Conservation (phyloP, 768 basidiomycete genomes). For the Clathrus columnatus region DNA sequence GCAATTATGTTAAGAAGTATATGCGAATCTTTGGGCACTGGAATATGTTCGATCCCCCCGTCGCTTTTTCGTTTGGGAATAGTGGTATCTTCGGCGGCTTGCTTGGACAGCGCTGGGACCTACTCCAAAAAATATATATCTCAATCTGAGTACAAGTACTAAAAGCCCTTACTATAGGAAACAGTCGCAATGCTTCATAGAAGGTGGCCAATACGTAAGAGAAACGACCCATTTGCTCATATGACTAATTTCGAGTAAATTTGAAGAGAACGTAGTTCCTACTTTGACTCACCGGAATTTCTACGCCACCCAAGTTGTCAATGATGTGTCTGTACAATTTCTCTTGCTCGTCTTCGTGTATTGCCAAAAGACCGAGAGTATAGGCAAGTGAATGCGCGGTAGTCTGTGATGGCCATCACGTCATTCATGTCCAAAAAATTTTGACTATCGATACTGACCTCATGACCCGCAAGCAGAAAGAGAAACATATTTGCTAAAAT, state of each 20-base stretch:
- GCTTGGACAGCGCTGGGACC: conserved; percentile 37
- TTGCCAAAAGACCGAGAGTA: conserved; percentile 41
- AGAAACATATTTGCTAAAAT: conserved; percentile 29
- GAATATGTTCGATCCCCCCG: conserved; percentile 32
- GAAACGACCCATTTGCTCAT: conserved; percentile 6
- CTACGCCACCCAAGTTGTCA: too few species aligned
- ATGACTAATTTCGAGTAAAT: neutral
- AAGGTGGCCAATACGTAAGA: conserved; percentile 11
- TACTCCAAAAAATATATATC: conserved; percentile 11
- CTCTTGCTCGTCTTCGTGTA: conserved; percentile 35
- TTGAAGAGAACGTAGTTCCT: too few species aligned
- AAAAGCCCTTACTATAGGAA: conserved; percentile 14
- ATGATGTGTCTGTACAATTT: conserved; percentile 27
- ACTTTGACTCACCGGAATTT: neutral
- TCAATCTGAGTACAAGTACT: neutral
- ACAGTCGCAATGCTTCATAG: conserved; percentile 17
- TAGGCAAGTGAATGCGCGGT: conserved; percentile 31
- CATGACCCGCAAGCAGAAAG: conserved; percentile 51
- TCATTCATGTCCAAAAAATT: neutral
- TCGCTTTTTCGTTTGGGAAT: conserved; percentile 22
- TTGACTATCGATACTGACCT: conserved; percentile 25
- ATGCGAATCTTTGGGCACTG: conserved; percentile 34
- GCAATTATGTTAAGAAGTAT: conserved; percentile 31
- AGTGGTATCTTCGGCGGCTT: conserved; percentile 38
- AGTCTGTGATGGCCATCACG: conserved; percentile 20